Evolutionary conservation across 345 rosid genomes (phyloP).

Genomic region (Geranium brycei): DNA sequence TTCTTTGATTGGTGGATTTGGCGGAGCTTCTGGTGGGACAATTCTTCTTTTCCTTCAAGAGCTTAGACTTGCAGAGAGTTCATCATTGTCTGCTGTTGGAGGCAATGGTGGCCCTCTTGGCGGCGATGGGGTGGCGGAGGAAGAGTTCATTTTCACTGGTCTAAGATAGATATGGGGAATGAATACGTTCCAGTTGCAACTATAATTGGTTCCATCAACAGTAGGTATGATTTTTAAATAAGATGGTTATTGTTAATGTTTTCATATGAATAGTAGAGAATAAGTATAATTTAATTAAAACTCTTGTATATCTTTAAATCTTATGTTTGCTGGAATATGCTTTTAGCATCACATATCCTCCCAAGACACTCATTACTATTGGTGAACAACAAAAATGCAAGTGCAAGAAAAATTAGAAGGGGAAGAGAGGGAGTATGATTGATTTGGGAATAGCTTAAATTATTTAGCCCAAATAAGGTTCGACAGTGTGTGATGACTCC

Average conservation of each 20-base stretch:
- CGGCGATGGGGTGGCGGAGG: conserved; percentile 99
- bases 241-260: background rate
- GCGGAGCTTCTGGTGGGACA: conserved; percentile 98
- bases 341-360: background rate
- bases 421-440: too few relatives aligned
- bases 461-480: too few relatives aligned
- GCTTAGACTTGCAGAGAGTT: conserved; percentile 52
- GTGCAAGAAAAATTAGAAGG: background rate
- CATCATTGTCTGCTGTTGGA: conserved; percentile 62
- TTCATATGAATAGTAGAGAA: background rate
- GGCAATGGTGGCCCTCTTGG: conserved; percentile 81
- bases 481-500: too few relatives aligned
- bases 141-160: conserved; percentile 97
- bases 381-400: background rate
- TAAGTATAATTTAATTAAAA: too few relatives aligned
- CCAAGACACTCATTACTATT: background rate
- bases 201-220: conserved; percentile 51
- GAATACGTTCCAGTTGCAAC: conserved; percentile 76
- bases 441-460: too few relatives aligned
- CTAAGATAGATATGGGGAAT: conserved; percentile 52
- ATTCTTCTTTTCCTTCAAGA: conserved; percentile 87
- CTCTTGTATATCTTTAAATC: background rate
- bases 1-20: conserved; percentile 75
- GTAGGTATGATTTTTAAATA: conserved; percentile 34
- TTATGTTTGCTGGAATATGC: background rate